A percentile compares a stretch with the other conserved stretches of the same genome.
Evolutionary conservation across 106 monocot genomes (phyloP).

Genomic region (Dendrobium chrysotoxum): DNA sequence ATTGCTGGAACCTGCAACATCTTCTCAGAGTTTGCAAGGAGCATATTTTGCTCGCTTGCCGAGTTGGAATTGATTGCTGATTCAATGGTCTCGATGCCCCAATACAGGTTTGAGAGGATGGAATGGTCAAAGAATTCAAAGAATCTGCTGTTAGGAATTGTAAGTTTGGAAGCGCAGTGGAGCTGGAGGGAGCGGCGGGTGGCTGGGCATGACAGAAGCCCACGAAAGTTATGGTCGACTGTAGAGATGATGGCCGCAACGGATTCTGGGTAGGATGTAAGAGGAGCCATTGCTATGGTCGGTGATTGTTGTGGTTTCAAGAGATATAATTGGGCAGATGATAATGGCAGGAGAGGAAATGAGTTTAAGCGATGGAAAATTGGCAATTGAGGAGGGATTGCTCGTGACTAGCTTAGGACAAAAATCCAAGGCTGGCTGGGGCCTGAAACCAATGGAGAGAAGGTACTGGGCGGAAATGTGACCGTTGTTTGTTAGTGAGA

Average conservation of each 20-base stretch:
- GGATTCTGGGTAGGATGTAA: conserved; percentile 8
- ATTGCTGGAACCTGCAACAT: conserved; percentile 86
- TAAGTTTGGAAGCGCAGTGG: conserved; percentile 25
- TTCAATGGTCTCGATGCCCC: conserved; percentile 56
- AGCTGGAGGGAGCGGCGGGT: conserved; percentile 33
- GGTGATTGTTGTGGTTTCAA: neutral
- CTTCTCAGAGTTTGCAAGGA: conserved; percentile 43
- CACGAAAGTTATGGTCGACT: conserved; percentile 40
- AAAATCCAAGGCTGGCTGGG: neutral
- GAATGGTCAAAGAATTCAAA: conserved; percentile 56
- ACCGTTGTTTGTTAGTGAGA: conserved; percentile 4
- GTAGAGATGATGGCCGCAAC: conserved; percentile 32
- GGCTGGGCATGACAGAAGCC: conserved; percentile 38
- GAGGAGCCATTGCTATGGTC: conserved; percentile 5
- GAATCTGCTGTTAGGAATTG: conserved; percentile 14
- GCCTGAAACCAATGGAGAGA: neutral
- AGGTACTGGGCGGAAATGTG: neutral
- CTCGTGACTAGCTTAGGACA: conserved; percentile 31
- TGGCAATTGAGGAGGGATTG: conserved; percentile 14
- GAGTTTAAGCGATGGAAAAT: neutral
- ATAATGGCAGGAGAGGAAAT: neutral
- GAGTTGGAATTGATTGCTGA: conserved; percentile 13
- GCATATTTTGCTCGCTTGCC: conserved; percentile 7
- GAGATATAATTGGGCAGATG: neutral
- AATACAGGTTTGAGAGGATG: conserved; percentile 68